These are phyloP conservation scores for Leptographium flavum DNA, from an alignment of 2,329 filamentous ascomycete species.

Conservation along the genomic window DNA sequence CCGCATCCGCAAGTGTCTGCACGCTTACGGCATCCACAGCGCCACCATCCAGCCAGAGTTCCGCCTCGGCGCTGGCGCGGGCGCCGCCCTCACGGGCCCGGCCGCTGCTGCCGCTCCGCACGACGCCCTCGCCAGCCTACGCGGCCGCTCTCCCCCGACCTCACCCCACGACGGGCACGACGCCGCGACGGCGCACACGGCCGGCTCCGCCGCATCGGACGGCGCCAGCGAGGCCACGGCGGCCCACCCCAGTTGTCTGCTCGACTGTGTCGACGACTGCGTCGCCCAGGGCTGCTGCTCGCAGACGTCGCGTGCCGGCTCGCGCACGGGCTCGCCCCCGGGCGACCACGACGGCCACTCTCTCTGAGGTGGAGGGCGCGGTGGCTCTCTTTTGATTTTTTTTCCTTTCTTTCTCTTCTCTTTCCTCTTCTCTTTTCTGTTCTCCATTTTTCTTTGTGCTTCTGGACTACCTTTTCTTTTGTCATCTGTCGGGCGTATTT, in stretches of 20 bases:
- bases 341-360: conserved; percentile 14
- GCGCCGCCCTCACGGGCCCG: not conserved
- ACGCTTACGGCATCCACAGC: conserved; percentile 91
- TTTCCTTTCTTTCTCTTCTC: not conserved
- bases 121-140: not conserved
- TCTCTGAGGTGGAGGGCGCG: conserved; percentile 2
- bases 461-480: not conserved
- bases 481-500: not conserved
- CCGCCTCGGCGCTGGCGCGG: conserved; percentile 29
- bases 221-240: not conserved
- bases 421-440: not conserved
- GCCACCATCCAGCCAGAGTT: conserved; percentile 96
- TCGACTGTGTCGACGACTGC: conserved; percentile 38
- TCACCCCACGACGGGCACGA: not conserved
- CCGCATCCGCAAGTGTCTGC: conserved; percentile 73
- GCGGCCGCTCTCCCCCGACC: not conserved
- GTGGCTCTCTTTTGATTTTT: not conserved
- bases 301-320: conserved; percentile 20
- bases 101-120: not conserved
- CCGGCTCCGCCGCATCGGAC: not conserved
- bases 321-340: conserved; percentile 15
- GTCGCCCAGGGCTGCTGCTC: conserved; percentile 30
- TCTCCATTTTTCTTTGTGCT: not conserved
- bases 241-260: conserved; percentile 27
- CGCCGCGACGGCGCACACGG: not conserved